Percentiles rank a stretch among this genome's conserved stretches.
Evolutionary conservation across 2,329 filamentous ascomycete species (phyloP).

Genomic region (Fusarium duplospermum): DNA sequence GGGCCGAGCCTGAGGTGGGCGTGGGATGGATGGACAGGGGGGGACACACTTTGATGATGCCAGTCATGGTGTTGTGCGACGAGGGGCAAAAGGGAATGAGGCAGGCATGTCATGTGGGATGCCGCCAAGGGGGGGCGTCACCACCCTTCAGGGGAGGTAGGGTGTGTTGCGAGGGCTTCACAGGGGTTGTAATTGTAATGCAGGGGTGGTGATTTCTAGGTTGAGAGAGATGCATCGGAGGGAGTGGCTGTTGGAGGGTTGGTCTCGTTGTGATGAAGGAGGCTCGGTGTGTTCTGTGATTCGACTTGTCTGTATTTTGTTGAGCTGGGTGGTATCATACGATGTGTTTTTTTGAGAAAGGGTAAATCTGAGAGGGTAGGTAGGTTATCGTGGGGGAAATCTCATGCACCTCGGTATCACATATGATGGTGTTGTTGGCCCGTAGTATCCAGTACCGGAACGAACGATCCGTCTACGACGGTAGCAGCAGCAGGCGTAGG

Average conservation of each 20-base stretch:
- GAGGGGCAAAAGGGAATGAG: neutral
- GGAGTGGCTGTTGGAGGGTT: constrained; percentile 12
- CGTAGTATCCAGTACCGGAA: neutral
- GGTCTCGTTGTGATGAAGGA: constrained; percentile 4
- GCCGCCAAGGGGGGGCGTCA: constrained; percentile 16
- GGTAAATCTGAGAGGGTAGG: neutral
- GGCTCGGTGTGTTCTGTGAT: neutral
- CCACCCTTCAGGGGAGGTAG: neutral
- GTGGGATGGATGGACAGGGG: constrained; percentile 20
- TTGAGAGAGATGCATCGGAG: constrained; percentile 28
- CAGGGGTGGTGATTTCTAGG: constrained; percentile 18
- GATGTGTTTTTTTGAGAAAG: neutral
- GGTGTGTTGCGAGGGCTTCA: neutral
- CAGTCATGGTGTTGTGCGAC: constrained; percentile 17
- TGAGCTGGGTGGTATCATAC: neutral
- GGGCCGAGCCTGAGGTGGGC: constrained; percentile 29
- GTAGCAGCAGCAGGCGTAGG: neutral
- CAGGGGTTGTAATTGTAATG: constrained; percentile 32
- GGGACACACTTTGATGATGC: neutral
- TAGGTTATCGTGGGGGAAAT: neutral
- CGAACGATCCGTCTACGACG: neutral
- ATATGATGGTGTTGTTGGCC: neutral
- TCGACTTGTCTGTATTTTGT: neutral
- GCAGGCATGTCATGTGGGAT: constrained; percentile 31
- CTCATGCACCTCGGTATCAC: neutral